These are phyloP conservation scores for Astragalus membranaceus DNA, from an alignment of 306 rosid species.

Conservation along the genomic window DNA sequence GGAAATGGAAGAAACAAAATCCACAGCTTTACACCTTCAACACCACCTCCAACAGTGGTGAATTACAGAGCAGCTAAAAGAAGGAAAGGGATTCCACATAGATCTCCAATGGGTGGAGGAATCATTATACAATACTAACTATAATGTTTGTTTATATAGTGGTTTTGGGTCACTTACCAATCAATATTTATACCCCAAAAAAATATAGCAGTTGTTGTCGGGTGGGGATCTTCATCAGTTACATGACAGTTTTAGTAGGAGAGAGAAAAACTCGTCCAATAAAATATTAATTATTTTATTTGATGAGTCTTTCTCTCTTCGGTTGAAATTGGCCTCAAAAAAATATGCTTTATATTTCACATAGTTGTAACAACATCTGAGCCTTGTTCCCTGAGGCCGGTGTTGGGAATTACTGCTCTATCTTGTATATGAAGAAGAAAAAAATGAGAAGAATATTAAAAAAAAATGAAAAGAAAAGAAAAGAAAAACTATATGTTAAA, in stretches of 20 bases:
- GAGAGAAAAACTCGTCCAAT: too few species aligned
- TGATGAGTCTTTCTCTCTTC: too few species aligned
- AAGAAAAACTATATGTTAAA: neutral
- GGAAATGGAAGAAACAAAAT: conserved; percentile 27
- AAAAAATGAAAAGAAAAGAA: conserved; percentile 1
- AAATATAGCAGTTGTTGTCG: conserved; percentile 17
- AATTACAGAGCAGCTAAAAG: conserved; percentile 51
- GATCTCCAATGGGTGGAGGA: conserved; percentile 74
- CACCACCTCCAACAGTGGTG: conserved; percentile 55
- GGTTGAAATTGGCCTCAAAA: too few species aligned
- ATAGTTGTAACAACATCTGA: conserved; percentile 27
- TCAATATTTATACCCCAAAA: conserved; percentile 32
- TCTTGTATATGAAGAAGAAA: conserved; percentile 40
- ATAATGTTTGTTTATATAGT: neutral
- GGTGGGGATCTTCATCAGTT: too few species aligned
- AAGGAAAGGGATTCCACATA: conserved; percentile 63
- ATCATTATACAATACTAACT: conserved; percentile 45
- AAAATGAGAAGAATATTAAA: conserved; percentile 6
- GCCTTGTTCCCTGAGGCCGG: conserved; percentile 52
- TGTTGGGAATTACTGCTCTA: conserved; percentile 25
- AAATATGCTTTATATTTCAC: conserved; percentile 6
- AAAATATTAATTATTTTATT: too few species aligned
- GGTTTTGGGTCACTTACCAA: conserved; percentile 16
- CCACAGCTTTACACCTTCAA: conserved; percentile 63
- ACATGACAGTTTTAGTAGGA: too few species aligned